Conservation (phyloP, 495 filamentous ascomycete genomes). For the Barbatosphaeria neglecta region DNA sequence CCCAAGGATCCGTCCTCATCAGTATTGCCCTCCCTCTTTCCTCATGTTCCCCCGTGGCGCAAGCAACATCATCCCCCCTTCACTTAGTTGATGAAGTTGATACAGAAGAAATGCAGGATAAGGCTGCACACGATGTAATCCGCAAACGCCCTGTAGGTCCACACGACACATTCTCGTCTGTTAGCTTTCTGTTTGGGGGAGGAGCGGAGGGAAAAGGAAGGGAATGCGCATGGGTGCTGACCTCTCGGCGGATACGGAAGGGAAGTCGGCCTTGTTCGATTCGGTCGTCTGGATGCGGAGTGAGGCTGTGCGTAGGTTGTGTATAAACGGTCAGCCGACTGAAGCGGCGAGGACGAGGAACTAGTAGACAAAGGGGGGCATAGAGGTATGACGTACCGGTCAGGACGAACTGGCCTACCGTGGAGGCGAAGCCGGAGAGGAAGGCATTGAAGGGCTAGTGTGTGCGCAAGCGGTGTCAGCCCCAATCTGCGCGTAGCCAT, state of each 20-base stretch:
- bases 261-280: conserved; percentile 61
- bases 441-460: conserved; percentile 95
- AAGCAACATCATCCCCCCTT: not conserved
- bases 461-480: not conserved
- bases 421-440: conserved; percentile 84
- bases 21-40: not conserved
- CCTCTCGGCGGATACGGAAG: conserved; percentile 58
- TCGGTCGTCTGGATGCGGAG: conserved; percentile 86
- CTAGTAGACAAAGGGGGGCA: not conserved
- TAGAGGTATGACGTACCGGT: conserved; percentile 53
- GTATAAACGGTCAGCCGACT: too few species aligned
- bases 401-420: conserved; percentile 94
- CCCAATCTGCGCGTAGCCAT: too few species aligned
- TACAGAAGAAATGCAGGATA: conserved; percentile 96
- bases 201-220: not conserved
- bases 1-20: not conserved
- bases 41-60: not conserved
- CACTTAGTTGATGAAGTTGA: conserved; percentile 94
- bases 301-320: conserved; percentile 35
- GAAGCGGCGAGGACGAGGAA: not conserved
- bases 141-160: conserved; percentile 66
- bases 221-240: too few species aligned
- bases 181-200: not conserved
- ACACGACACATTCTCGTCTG: conserved; percentile 1
- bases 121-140: conserved; percentile 92